These are phyloP conservation scores for Zoysia japonica DNA, from an alignment of 176 grass and related monocot genomes.

Conservation along the genomic window DNA sequence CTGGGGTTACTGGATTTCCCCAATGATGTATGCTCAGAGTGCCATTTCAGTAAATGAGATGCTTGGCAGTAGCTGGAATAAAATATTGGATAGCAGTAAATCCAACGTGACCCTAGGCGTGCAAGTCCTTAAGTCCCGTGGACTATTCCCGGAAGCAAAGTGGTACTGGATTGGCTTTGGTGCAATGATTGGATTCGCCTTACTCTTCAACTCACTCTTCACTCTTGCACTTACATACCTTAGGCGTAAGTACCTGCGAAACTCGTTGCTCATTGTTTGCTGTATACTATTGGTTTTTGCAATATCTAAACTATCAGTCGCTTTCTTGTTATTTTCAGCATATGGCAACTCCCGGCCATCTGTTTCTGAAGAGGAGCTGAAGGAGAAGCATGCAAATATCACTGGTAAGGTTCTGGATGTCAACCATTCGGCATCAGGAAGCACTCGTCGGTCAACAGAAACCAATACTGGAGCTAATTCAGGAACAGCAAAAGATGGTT, in stretches of 20 bases:
- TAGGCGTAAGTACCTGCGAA: slow-evolving; percentile 48
- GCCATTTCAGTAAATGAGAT: slow-evolving; percentile 80
- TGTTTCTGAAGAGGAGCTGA: slow-evolving; percentile 77
- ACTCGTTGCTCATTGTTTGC: slow-evolving; percentile 3
- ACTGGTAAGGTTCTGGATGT: slow-evolving; percentile 51
- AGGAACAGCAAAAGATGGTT: slow-evolving; percentile 13
- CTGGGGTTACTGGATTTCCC: slow-evolving; percentile 98
- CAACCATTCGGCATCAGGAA: slow-evolving; percentile 47
- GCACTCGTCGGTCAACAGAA: slow-evolving; percentile 23
- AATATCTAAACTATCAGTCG: neutral
- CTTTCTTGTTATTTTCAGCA: slow-evolving; percentile 52
- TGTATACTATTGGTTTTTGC: slow-evolving; percentile 17
- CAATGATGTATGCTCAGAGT: slow-evolving; percentile 90
- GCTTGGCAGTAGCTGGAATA: slow-evolving; percentile 77
- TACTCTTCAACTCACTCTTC: slow-evolving; percentile 83
- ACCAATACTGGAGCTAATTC: slow-evolving; percentile 22
- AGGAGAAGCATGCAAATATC: slow-evolving; percentile 67
- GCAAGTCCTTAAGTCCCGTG: slow-evolving; percentile 53
- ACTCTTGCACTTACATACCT: slow-evolving; percentile 74
- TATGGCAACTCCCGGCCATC: slow-evolving; percentile 62
- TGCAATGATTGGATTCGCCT: slow-evolving; percentile 69
- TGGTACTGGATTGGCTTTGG: slow-evolving; percentile 94
- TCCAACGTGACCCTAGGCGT: slow-evolving; percentile 58
- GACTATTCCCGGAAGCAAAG: slow-evolving; percentile 81
- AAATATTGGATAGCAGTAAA: slow-evolving; percentile 33